These are phyloP conservation scores for Rhynchospora pubera DNA, from an alignment of 176 grass and related monocot genomes.

Conservation along the genomic window DNA sequence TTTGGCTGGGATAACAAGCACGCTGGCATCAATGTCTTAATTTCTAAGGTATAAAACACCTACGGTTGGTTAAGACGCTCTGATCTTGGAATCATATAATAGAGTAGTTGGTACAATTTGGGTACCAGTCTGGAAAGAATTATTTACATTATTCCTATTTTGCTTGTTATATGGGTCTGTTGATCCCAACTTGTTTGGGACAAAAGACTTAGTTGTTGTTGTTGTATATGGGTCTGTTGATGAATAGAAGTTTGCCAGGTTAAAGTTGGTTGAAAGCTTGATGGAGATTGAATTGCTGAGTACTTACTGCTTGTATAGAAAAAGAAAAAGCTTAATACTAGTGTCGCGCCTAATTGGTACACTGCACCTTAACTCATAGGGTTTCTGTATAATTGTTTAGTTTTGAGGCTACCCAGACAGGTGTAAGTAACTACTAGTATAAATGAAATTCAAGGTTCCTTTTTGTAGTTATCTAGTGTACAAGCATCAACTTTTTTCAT, in stretches of 20 bases:
- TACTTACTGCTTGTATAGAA: background rate
- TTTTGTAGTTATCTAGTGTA: background rate
- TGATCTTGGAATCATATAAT: background rate
- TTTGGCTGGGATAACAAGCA: slow-evolving; percentile 99
- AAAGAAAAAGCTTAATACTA: background rate
- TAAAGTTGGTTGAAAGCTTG: background rate
- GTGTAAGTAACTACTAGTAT: background rate
- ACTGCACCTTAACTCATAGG: background rate
- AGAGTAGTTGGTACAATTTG: background rate
- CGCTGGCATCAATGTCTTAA: slow-evolving; percentile 77
- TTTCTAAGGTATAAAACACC: slow-evolving; percentile 60
- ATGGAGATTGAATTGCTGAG: background rate
- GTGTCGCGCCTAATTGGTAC: background rate
- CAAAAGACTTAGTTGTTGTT: too few relatives aligned
- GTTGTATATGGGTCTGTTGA: background rate
- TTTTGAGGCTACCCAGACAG: background rate
- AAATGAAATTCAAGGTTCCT: background rate
- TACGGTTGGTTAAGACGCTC: background rate
- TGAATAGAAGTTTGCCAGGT: background rate
- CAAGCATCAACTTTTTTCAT: background rate
- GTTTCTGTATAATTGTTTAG: background rate
- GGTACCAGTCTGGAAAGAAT: background rate
- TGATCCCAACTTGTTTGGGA: too few relatives aligned
- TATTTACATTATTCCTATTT: background rate
- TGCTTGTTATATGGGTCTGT: background rate